Conservation (phyloP, 805 yeast species). For the Candida chilensis region DNA sequence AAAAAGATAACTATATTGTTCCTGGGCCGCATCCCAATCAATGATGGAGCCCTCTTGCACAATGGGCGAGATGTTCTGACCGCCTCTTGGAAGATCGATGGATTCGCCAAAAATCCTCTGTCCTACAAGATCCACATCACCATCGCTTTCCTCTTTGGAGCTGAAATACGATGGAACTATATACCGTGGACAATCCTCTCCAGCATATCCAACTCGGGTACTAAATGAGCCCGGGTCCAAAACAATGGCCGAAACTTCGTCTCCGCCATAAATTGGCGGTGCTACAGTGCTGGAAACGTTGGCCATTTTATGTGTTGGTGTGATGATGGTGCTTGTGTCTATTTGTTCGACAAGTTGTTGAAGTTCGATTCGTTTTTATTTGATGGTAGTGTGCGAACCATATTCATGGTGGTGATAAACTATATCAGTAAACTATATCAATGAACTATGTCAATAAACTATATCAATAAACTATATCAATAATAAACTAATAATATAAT, state of each 20-base stretch:
- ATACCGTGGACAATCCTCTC: conserved; percentile 79
- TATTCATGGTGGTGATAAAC: neutral
- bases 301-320: neutral
- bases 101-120: conserved; percentile 19
- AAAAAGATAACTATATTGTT: conserved; percentile 61
- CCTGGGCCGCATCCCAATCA: conserved; percentile 84
- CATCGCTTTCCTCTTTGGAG: conserved; percentile 6
- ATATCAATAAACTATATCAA: too few relatives aligned
- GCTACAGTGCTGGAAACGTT: neutral
- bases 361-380: too few relatives aligned
- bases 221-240: conserved; percentile 83
- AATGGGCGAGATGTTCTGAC: conserved; percentile 45
- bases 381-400: too few relatives aligned
- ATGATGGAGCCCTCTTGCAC: conserved; percentile 50
- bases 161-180: conserved; percentile 69
- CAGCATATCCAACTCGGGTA: conserved; percentile 87
- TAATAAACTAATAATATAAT: too few relatives aligned
- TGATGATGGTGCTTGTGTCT: neutral
- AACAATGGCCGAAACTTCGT: conserved; percentile 87
- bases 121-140: conserved; percentile 1
- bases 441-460: too few relatives aligned
- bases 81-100: conserved; percentile 40
- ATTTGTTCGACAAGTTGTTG: too few relatives aligned
- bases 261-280: conserved; percentile 19
- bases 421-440: too few relatives aligned